Evolutionary conservation across 1,284 basidiomycete species (phyloP).

Genomic region (Cryptococcus maquisensis): DNA sequence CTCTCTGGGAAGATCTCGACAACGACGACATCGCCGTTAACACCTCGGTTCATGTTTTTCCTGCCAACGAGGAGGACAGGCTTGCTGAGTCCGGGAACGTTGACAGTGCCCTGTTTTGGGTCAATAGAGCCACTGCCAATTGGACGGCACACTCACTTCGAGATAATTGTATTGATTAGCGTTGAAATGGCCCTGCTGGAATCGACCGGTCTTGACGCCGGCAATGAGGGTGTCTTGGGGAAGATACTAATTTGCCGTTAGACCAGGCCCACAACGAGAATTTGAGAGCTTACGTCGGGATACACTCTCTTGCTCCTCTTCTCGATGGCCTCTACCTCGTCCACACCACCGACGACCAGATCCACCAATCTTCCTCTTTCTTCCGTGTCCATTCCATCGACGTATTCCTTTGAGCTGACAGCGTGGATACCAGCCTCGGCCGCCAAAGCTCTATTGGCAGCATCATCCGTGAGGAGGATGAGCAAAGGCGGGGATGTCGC

Average conservation of each 20-base stretch:
- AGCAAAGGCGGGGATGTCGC: constrained; percentile 59
- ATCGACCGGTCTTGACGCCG: constrained; percentile 76
- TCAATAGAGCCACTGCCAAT: neutral
- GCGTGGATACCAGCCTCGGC: constrained; percentile 63
- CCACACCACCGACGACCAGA: constrained; percentile 63
- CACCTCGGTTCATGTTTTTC: constrained; percentile 91
- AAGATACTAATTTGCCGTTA: constrained; percentile 62
- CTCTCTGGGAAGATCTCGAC: constrained; percentile 81
- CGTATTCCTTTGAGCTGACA: constrained; percentile 68
- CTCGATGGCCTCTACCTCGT: constrained; percentile 50
- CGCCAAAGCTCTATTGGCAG: constrained; percentile 74
- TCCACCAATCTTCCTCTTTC: constrained; percentile 63
- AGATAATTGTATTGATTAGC: constrained; percentile 95
- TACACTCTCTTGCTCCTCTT: constrained; percentile 61
- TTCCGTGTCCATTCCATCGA: constrained; percentile 63
- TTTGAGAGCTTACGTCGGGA: constrained; percentile 58
- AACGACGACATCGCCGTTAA: constrained; percentile 89
- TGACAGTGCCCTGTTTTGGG: constrained; percentile 71
- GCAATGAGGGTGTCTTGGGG: constrained; percentile 68
- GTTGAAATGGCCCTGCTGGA: constrained; percentile 91
- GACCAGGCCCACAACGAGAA: neutral
- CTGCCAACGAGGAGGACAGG: constrained; percentile 82
- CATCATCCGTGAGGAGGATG: constrained; percentile 84
- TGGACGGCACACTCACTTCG: constrained; percentile 53
- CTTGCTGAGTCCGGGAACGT: constrained; percentile 66